Evolutionary conservation across 2,329 filamentous ascomycete genomes (phyloP).

Genomic region (Claviceps cyperi): DNA sequence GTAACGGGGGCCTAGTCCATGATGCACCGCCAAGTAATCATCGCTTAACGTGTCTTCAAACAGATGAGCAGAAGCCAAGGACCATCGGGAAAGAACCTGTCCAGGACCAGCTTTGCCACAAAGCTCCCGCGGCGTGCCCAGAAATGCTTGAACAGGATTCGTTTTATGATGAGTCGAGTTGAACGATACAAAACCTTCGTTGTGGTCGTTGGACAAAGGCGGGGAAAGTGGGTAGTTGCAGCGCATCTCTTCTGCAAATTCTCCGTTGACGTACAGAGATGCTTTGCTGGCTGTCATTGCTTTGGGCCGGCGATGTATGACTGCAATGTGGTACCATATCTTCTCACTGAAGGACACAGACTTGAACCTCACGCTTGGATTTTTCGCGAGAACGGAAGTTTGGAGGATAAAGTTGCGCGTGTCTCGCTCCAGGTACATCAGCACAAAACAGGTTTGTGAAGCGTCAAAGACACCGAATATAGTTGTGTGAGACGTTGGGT

Average conservation of each 20-base stretch:
- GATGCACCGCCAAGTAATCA: constrained; percentile 81
- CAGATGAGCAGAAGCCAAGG: constrained; percentile 75
- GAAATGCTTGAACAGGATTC: constrained; percentile 73
- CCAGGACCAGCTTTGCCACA: constrained; percentile 61
- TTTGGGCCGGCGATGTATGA: constrained; percentile 71
- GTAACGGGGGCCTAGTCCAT: constrained; percentile 78
- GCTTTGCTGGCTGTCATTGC: constrained; percentile 66
- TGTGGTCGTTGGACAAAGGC: constrained; percentile 44
- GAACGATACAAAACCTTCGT: constrained; percentile 57
- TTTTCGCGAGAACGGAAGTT: constrained; percentile 74
- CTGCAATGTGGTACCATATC: constrained; percentile 83
- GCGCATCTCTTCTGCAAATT: constrained; percentile 84
- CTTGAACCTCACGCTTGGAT: constrained; percentile 89
- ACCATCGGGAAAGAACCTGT: constrained; percentile 68
- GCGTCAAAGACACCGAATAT: constrained; percentile 91
- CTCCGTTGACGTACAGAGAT: constrained; percentile 79
- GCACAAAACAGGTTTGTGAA: constrained; percentile 81
- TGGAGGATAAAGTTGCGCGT: constrained; percentile 90
- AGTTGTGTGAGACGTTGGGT: constrained; percentile 75
- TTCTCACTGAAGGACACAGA: constrained; percentile 60
- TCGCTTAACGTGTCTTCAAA: constrained; percentile 82
- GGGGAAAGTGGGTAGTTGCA: constrained; percentile 75
- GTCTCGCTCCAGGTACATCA: constrained; percentile 88
- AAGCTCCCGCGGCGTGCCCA: constrained; percentile 83
- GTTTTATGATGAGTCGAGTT: constrained; percentile 41